Evolutionary conservation across 176 grass and related monocot genomes (phyloP).

Genomic region (Leersia perrieri): DNA sequence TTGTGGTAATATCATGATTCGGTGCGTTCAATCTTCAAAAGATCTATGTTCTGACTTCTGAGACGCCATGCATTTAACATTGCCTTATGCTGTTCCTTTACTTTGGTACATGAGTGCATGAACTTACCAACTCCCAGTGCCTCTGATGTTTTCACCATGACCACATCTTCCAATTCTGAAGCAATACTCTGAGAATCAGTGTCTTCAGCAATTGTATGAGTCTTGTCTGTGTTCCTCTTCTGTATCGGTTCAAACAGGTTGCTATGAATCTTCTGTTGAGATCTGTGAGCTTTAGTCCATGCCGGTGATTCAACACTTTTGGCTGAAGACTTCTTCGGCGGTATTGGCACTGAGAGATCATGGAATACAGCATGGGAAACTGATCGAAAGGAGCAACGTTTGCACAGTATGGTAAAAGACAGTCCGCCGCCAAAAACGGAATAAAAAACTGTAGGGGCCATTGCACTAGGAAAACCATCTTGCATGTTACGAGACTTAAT

Average conservation of each 20-base stretch:
- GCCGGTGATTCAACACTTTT: slow-evolving; percentile 15
- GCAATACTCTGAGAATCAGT: slow-evolving; percentile 1
- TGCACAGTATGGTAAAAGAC: slow-evolving; percentile 42
- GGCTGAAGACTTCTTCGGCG: slow-evolving; percentile 41
- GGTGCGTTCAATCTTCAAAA: not conserved
- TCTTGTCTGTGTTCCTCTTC: not conserved
- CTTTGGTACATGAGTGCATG: slow-evolving; percentile 14
- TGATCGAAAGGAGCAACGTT: slow-evolving; percentile 35
- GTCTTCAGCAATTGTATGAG: slow-evolving; percentile 14
- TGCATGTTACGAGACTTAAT: not conserved
- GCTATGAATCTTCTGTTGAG: slow-evolving; percentile 4
- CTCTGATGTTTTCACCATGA: slow-evolving; percentile 4
- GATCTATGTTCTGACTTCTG: not conserved
- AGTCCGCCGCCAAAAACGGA: slow-evolving; percentile 49
- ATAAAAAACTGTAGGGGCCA: slow-evolving; percentile 36
- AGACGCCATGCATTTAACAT: not conserved
- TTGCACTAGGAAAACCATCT: not conserved
- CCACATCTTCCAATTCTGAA: slow-evolving; percentile 22
- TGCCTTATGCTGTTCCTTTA: not conserved
- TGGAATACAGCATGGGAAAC: slow-evolving; percentile 23
- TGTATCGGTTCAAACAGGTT: slow-evolving; percentile 14
- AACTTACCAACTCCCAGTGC: slow-evolving; percentile 38
- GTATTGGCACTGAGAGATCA: slow-evolving; percentile 56
- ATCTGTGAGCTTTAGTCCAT: slow-evolving; percentile 23
- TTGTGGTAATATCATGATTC: not conserved